Base-by-base conservation (phyloP, 306 rosid genomes). In the Lathyrus oleraceus region DNA sequence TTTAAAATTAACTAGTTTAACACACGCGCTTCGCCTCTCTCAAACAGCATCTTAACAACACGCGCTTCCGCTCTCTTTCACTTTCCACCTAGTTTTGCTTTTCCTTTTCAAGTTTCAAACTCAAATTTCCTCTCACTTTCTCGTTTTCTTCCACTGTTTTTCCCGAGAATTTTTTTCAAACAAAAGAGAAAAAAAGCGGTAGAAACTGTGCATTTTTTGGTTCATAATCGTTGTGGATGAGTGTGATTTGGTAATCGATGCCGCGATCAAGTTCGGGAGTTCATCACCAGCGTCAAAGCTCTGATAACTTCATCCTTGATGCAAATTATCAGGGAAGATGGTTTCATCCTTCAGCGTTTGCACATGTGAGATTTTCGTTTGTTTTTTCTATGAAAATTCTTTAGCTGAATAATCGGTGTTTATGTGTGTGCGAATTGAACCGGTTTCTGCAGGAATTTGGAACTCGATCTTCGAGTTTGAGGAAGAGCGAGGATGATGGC, bases 241-340 rank as follows among this genome's bases (percentile, higher is more conserved):
- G 77, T 48, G 86, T 65, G 67, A 75, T 79, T 69, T 86, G 81
- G 53, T 84, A 85, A 76, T 79, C 78, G 67, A 81, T 85, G 87
- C 76, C 85, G 76, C 81, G 92, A 83, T 81, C 88, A 11, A 79
- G 43, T 78, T 77, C 96, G 44, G 61, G 81, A 59, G 65, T 73
- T 62, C 88, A 76, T 68, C 91, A 87, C 67, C 87, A 87, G 64
- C 91, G 91, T 43, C 95, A 88, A 82, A 79, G 71, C 70, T 88
- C 91, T 16, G 92, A 86, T 60, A 81, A 80, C 85, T 81, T 82
- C 74, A 19, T 78, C 69, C 70, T 81, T 45, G 88, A 84, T 40
- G 60, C 83, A 3, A 58, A 83, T 15, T 82, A 92, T 17, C 75
- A 63, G 5, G 83, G 81, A 62, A 79, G 83, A 56, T 87, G 87